Evolutionary conservation across 208 protist species (phyloP), one percentile per base, ranked within the genome.

Genomic region (Leishmania arabica): DNA sequence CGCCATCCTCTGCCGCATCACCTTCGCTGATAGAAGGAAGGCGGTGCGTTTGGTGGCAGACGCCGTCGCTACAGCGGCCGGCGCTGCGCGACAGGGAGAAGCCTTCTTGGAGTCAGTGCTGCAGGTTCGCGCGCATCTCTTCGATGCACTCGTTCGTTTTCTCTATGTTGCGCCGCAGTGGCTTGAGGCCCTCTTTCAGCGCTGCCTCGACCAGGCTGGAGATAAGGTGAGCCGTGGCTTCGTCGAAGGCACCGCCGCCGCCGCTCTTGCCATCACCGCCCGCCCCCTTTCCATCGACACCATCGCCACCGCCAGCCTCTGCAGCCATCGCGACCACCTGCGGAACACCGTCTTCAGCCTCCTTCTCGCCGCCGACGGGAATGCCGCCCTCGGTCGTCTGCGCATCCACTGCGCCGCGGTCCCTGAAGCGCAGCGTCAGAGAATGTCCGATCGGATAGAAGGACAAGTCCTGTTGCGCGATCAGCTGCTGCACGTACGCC

Each of bases 361-460:
- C 72, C 31, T 42, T 31, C 19, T 62, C 27, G 31, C 34, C 34
- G 15, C 34, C 53, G 34, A 24, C 3, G 40, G 34, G 8, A 34
- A 60, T 37, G 72, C 72, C 72, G 31, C 72, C 72, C 6, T 76
- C 72, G 34, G 72, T 60, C 15, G 15, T 31, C 49, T 21, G 51
- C 45, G n/a, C 51, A 58, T 76, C 72, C 72, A 13, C 31, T 13
- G 72, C 84, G n/a, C 75, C 74, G 75, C 79, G 72, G 3, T 80
- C 72, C 70, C 85, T 79, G 34, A 81, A 77, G n/a, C 54, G 77
- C 34, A 97, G 84, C 34, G 89, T 80, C 56, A 97, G 81, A 72
- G 87, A 95, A 45, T 80, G 75, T 56, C 84, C 88, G 34, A 93
- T 91, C 3, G 93, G 95, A 79, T 95, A 97, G 84, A 98, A 98